Evolutionary conservation across 805 yeast species (phyloP), one percentile per base, ranked within the genome.

Genomic region (Wickerhamomyces mucosus): DNA sequence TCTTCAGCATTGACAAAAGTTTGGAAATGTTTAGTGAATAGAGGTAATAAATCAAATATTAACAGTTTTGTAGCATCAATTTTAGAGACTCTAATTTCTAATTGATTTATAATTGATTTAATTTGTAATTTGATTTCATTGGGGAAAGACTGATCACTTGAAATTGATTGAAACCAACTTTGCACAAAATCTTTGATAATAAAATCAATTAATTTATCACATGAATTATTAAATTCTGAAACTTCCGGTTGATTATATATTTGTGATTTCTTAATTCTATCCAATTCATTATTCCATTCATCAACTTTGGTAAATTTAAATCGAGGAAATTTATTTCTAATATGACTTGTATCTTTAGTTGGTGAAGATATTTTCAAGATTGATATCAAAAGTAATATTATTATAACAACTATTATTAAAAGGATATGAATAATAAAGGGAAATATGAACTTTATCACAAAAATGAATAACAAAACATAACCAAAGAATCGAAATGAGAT

Each of bases 1-100:
- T 58, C 57, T 30, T 55, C 64, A 0, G 76, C 69, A 0, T 41
- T 41, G 3, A 67, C 56, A 45, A 66, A 82, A 7, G 59, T 57
- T 7, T 60, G 56, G 36, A 78, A 67, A 50, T 86, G 95, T 10
- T 65, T 69, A 2, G 82, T 76, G 2, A 84, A 6, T 1, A 78
- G 43, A 0, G 96, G 95, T 6, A 82, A 34, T 0, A 82, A 21
- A 27, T 65, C 65, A 19, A 72, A 56, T 1, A 83, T 75, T 3
- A 80, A 37, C 19, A 84, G 47, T 26, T 65, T 65, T 1, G 85
- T 63, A 15, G 70, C 54, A 44, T 83, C 84, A 1, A 75, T 35
- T 0, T 48, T 43, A 1, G 38, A 46, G 1, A 77, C 35, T 19
- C 78, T 53, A 4, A 40, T 36, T 17, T 65, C 64, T 7, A 85